These are phyloP conservation scores for Pseudogymnoascus sp. DNA, from an alignment of 2,329 filamentous ascomycete species.

Conservation along the genomic window DNA sequence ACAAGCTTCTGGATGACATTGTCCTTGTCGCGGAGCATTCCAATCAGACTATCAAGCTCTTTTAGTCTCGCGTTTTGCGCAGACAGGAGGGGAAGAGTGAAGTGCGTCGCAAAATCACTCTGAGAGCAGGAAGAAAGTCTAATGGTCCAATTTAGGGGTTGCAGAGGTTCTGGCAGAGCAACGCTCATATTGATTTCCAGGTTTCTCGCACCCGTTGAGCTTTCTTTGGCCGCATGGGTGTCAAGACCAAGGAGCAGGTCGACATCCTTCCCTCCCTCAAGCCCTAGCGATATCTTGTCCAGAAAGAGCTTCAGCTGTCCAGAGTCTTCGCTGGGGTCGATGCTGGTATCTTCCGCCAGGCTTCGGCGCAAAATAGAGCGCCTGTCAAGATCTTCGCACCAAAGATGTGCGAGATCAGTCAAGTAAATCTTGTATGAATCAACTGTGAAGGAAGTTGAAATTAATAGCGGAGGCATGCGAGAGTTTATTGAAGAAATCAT, in stretches of 20 bases:
- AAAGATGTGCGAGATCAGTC: slow-evolving; percentile 66
- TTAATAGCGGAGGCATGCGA: slow-evolving; percentile 49
- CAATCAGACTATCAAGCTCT: slow-evolving; percentile 36
- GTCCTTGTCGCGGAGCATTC: slow-evolving; percentile 42
- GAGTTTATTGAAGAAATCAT: background rate
- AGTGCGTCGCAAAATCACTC: slow-evolving; percentile 32
- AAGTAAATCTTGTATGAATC: slow-evolving; percentile 56
- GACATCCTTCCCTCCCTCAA: slow-evolving; percentile 35
- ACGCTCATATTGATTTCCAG: slow-evolving; percentile 48
- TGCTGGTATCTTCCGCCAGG: slow-evolving; percentile 54
- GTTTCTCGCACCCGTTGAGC: slow-evolving; percentile 25
- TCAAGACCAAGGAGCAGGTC: slow-evolving; percentile 34
- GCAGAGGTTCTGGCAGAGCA: slow-evolving; percentile 52
- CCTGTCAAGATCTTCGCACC: slow-evolving; percentile 56
- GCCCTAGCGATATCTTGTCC: slow-evolving; percentile 47
- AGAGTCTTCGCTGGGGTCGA: slow-evolving; percentile 62
- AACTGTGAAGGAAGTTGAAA: slow-evolving; percentile 47
- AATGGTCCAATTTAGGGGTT: slow-evolving; percentile 57
- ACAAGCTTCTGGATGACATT: slow-evolving; percentile 44
- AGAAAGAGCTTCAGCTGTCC: slow-evolving; percentile 62
- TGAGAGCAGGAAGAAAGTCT: slow-evolving; percentile 36
- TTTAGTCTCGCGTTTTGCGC: slow-evolving; percentile 35
- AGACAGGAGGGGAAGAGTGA: slow-evolving; percentile 40
- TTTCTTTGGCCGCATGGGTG: slow-evolving; percentile 31
- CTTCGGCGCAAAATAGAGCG: slow-evolving; percentile 55